Evolutionary conservation across 2,329 filamentous ascomycete species (phyloP), one percentile per base, ranked within the genome.

Genomic region (Aspergillus sp.): DNA sequence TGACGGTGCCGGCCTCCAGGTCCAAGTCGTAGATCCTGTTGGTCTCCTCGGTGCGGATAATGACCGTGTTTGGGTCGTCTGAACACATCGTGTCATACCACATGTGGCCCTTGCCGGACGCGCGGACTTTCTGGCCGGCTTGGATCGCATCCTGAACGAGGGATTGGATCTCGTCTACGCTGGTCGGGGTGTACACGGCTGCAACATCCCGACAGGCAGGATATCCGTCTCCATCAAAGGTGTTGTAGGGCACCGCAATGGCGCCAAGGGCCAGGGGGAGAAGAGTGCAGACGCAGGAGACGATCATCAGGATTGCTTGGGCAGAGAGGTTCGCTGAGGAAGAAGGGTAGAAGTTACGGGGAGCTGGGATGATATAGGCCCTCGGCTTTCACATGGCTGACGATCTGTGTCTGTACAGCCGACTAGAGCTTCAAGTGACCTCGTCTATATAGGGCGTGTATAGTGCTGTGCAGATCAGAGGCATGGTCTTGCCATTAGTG

Each of bases 71-170:
- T 0, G 53, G 53, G 16, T 55, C 50, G 43, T 55, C 53, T 14
- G 53, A 55, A 46, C 53, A 55, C 53, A 55, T 55, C 25, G 53
- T 55, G 17, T 55, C 53, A 29, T 55, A 55, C 53, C 53, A 55
- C 53, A 55, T 55, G 38, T 55, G 53, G n/a, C 13, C 49, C 17
- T 55, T 55, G 10, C 53, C 53, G 2, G 53, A 55, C 3, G 53
- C 53, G 1, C 53, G 49, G 10, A 55, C 53, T n/a, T 50, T 42
- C 42, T 55, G 53, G 10, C 50, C 53, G 3, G 49, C 46, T 1
- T 42, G 13, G n/a, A 55, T 55, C 45, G 53, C 53, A 44, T 47
- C 42, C 11, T 52, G 11, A 17, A 55, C 47, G 11, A 55, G 41
- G 1, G 46, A 42, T 36, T 55, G 53, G 29, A 55, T 53, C 23